Evolutionary conservation across 352 stramenopile genomes (phyloP), one percentile per base, ranked within the genome.

Genomic region (Globisporangium recalcitrans): DNA sequence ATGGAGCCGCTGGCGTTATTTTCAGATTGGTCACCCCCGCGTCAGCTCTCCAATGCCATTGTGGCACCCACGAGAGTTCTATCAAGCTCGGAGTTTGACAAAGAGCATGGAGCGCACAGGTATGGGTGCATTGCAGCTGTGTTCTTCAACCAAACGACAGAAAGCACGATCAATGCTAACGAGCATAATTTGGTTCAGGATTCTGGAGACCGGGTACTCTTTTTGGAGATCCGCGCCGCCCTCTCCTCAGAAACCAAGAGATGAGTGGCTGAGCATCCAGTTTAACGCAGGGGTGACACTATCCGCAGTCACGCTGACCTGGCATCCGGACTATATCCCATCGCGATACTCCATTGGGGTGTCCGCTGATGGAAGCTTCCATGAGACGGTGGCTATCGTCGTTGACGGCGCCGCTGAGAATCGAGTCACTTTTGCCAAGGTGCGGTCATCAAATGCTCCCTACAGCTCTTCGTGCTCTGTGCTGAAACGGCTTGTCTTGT

Each of bases 1-100:
- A 73, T 93, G 46, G 76, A 89, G 21, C 80, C 82, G 3, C 66
- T 96, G 19, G 58, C 70, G 40, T 72, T 96, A 10, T 96, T 94
- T 67, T 42, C 66, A 8, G 84, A 96, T 56, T 96, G 87, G 87
- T 82, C 83, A 5, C 87, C 85, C 24, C 74, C 80, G 48, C 77
- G 73, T 9, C 70, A 83, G 16, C 64, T 92, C 11, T 89, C 80
- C 0, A 70, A 63, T 14, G 63, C 64, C 3, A 62, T 77, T 34
- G 49, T 85, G 5, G 40, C 68, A 6, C 82, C 85, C 0, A 75
- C 65, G 1, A 68, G 80, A 54, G 74, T 90, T 4, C 76, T 75
- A 29, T 69, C 73, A 34, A 93, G 83, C 63, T 91, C 85, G 0
- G 64, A 65, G 14, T 69, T 85, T 46, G 75, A 91, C 53, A 76